These are phyloP conservation scores for Chlamydomonas sp. DNA, from an alignment of 139 green algal genomes.

Conservation along the genomic window DNA sequence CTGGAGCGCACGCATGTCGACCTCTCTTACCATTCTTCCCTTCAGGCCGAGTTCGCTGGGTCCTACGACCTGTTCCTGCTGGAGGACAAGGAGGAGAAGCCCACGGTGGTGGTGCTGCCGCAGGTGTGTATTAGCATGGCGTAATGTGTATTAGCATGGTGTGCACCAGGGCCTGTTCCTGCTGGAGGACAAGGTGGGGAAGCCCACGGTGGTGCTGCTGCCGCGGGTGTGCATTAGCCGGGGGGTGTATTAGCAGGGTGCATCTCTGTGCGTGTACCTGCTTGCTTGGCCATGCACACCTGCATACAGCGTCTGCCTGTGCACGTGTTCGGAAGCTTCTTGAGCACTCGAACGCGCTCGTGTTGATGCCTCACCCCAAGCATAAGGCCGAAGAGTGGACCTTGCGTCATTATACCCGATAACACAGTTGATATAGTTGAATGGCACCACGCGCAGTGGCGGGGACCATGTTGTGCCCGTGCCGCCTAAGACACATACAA, in stretches of 20 bases:
- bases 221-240: slow-evolving; percentile 30
- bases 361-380: too few relatives aligned
- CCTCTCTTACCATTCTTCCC: neutral
- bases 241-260: neutral
- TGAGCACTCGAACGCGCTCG: too few relatives aligned
- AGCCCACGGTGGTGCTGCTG: slow-evolving; percentile 74
- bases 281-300: too few relatives aligned
- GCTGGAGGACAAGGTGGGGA: slow-evolving; percentile 76
- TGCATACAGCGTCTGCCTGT: too few relatives aligned
- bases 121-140: neutral
- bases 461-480: too few relatives aligned
- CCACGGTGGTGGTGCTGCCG: slow-evolving; percentile 73
- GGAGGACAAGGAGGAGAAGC: slow-evolving; percentile 77
- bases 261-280: neutral
- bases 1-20: neutral
- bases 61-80: slow-evolving; percentile 80
- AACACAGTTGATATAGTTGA: too few relatives aligned
- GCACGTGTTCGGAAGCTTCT: too few relatives aligned
- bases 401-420: too few relatives aligned
- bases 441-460: too few relatives aligned
- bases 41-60: slow-evolving; percentile 62
- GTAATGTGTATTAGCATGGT: neutral
- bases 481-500: too few relatives aligned
- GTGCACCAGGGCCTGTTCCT: slow-evolving; percentile 78
- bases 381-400: too few relatives aligned